Evolutionary conservation across 2,329 filamentous ascomycete genomes (phyloP).

Genomic region (Alternaria sp.): DNA sequence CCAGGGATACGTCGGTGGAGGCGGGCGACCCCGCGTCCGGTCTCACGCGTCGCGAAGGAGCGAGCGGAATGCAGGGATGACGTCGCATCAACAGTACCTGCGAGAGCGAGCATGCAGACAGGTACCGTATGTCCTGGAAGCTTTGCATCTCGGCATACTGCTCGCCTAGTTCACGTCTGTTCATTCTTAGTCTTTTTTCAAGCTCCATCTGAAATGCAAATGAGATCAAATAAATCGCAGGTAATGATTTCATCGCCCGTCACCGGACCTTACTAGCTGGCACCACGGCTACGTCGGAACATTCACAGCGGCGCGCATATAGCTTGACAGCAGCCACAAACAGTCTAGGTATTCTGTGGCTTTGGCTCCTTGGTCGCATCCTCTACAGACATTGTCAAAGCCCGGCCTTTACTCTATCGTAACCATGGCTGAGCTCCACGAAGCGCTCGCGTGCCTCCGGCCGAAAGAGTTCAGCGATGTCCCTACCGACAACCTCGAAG

Average conservation of each 20-base stretch:
- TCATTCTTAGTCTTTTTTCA: not conserved
- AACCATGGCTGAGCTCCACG: slow-evolving; percentile 52
- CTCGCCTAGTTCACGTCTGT: not conserved
- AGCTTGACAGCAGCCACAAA: not conserved
- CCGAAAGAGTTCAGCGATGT: slow-evolving; percentile 57
- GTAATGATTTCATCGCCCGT: slow-evolving; percentile 27
- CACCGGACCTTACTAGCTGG: slow-evolving; percentile 21
- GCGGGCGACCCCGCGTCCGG: slow-evolving; percentile 22
- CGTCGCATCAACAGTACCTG: slow-evolving; percentile 20
- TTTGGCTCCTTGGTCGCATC: not conserved
- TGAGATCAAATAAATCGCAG: not conserved
- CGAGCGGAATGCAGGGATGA: slow-evolving; percentile 22
- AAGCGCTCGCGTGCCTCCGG: slow-evolving; percentile 55
- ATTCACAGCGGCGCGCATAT: slow-evolving; percentile 6
- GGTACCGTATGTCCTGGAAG: not conserved
- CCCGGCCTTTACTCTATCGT: not conserved
- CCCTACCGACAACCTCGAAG: slow-evolving; percentile 52
- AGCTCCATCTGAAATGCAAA: not conserved
- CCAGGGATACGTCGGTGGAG: slow-evolving; percentile 3
- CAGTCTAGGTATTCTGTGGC: not conserved
- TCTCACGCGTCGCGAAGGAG: slow-evolving; percentile 9
- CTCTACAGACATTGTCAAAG: not conserved
- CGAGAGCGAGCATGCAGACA: not conserved
- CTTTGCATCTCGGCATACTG: slow-evolving; percentile 7
- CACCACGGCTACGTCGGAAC: slow-evolving; percentile 26